A percentile compares a stretch with the other conserved stretches of the same genome.
Evolutionary conservation across 495 filamentous ascomycete genomes (phyloP).

Genomic region (Glonium stellatum): DNA sequence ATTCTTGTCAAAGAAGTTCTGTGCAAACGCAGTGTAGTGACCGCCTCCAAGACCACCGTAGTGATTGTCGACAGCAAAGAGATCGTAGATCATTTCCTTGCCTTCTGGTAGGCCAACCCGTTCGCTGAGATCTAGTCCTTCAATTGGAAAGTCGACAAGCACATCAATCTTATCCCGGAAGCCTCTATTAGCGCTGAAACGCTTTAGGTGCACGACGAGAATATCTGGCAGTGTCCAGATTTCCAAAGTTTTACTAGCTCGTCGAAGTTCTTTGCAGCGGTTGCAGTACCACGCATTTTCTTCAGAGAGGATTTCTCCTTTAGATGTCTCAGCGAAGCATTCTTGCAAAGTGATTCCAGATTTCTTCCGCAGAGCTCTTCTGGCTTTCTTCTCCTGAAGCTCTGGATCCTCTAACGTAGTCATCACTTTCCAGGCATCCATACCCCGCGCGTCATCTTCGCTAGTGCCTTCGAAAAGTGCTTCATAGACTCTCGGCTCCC

Average conservation of each 20-base stretch:
- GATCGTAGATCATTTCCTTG: constrained; percentile 78
- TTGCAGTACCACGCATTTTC: constrained; percentile 96
- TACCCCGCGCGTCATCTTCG: constrained; percentile 44
- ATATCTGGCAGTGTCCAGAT: constrained; percentile 95
- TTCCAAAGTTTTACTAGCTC: constrained; percentile 92
- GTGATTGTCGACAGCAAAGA: constrained; percentile 93
- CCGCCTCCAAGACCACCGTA: constrained; percentile 86
- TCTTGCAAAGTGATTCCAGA: constrained; percentile 78
- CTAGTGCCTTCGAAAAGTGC: constrained; percentile 56
- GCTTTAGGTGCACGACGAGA: constrained; percentile 87
- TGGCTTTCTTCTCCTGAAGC: constrained; percentile 52
- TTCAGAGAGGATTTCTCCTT: constrained; percentile 83
- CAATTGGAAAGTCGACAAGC: constrained; percentile 84
- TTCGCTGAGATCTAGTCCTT: constrained; percentile 71
- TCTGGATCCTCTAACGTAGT: constrained; percentile 57
- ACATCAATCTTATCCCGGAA: constrained; percentile 85
- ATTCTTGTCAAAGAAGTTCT: constrained; percentile 75
- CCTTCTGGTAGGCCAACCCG: constrained; percentile 72
- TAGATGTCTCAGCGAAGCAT: constrained; percentile 89
- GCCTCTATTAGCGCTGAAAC: constrained; percentile 72
- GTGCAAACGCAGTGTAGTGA: constrained; percentile 89
- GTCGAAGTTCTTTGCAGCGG: constrained; percentile 84
- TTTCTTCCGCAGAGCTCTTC: constrained; percentile 56
- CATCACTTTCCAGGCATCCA: constrained; percentile 46
- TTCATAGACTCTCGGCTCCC: constrained; percentile 60